Base-by-base conservation (phyloP, 176 grass and related monocot species). In the Saccharum spontaneum region DNA sequence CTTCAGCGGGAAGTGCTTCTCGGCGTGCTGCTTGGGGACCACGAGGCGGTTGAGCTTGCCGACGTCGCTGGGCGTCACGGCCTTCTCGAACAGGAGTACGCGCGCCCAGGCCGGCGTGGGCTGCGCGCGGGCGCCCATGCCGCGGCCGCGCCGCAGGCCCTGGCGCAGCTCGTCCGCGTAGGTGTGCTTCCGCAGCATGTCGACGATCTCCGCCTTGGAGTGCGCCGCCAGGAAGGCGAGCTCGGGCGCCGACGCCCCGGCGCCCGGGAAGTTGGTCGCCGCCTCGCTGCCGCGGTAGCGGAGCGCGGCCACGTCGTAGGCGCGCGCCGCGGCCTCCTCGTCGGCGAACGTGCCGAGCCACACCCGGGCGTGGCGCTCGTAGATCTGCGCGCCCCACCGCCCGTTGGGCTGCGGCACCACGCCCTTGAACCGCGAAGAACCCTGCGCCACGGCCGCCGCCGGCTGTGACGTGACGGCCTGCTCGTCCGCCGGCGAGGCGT, bases 381-480 rank as follows among this genome's bases (percentile, higher is more conserved):
- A 99, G 90, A 99, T 99, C 90, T 99, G 97, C 23, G 97, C 90
- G 10, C 97, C 97, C 97, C 97, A 99, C 7, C 97, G 70, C 16
- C 97, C 97, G 92, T 99, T 99, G 48, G 94, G 97, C 89, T 99
- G 97, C 40, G 97, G 94, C 22, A 99, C 97, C 0, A 99, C 97
- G n/a, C 97, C 97, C 70, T 99, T 99, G 90, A 83, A 99, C 37
- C 87, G 59, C 34, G 94, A 99, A 43, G 94, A 97, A 1, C 82
- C 88, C 80, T 86, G 73, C 68, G 13, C 12, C 50, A 13, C 31
- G 33, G 73, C 64, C 44, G 73, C 31, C 57, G 67, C 24, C 33
- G 83, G 72, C 34, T 38, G 64, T 67, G 89, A 91, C 24, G 77
- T 87, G 20, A 85, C 81, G 7, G 36, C 85, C 17, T 84, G 81